phyloP scores from a whole-genome alignment of 345 rosid species.

The Salix exigua region DNA sequence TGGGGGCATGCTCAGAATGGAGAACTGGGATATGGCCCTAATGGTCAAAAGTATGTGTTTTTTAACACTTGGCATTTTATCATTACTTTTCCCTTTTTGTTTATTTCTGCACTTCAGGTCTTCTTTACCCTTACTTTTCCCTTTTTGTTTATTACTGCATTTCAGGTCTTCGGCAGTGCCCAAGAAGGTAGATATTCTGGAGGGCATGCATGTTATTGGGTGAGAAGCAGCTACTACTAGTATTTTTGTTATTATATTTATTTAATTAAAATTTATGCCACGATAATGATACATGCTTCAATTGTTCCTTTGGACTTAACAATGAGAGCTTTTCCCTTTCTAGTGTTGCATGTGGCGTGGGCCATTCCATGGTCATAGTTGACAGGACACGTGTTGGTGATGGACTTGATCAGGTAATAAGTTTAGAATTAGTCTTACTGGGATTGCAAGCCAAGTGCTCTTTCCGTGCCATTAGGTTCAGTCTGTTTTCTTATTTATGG shows the following conservation, averaged over 20 bases:
- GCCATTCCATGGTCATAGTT: slow-evolving; percentile 84
- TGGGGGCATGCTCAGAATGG: slow-evolving; percentile 97
- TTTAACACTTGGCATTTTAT: neutral
- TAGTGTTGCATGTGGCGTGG: slow-evolving; percentile 88
- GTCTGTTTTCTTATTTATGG: neutral
- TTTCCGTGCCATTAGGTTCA: neutral
- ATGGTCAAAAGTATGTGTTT: slow-evolving; percentile 70
- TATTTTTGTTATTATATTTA: neutral
- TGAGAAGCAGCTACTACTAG: slow-evolving; percentile 17
- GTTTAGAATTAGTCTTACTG: neutral
- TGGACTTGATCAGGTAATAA: slow-evolving; percentile 75
- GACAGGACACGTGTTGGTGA: slow-evolving; percentile 65
- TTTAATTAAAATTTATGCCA: no score
- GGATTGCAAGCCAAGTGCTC: neutral
- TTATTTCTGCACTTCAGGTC: slow-evolving; percentile 49
- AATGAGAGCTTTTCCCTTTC: slow-evolving; percentile 15
- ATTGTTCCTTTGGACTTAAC: neutral
- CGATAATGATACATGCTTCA: neutral
- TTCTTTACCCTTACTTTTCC: slow-evolving; percentile 25
- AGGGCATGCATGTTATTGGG: slow-evolving; percentile 90
- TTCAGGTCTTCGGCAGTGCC: slow-evolving; percentile 91
- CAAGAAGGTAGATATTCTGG: slow-evolving; percentile 85
- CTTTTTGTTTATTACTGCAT: slow-evolving; percentile 5
- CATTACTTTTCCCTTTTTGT: slow-evolving; percentile 4
- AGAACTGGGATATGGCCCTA: slow-evolving; percentile 95